Conservation (phyloP, 768 basidiomycete species). For the Sarcodon aspratus region DNA sequence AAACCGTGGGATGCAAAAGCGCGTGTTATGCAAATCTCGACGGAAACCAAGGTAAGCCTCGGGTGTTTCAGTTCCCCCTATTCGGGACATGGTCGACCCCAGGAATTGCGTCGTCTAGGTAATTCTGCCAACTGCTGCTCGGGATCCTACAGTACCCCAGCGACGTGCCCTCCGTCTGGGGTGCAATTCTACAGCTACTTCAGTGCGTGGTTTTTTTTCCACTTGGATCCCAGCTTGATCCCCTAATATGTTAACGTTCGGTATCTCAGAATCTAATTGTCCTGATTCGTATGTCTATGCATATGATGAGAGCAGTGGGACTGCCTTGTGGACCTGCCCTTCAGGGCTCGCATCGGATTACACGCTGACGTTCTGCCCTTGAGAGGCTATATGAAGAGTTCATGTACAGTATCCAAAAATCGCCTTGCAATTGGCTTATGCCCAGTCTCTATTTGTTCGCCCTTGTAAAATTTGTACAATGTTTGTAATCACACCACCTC, state of each 20-base stretch:
- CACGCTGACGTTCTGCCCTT: conserved; percentile 35
- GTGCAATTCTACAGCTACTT: conserved; percentile 33
- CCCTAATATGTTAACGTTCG: background rate
- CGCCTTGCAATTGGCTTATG: too few species aligned
- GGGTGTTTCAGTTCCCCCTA: too few species aligned
- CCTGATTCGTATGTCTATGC: conserved; percentile 40
- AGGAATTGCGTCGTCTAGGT: conserved; percentile 11
- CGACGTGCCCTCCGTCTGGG: conserved; percentile 42
- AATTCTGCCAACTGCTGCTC: conserved; percentile 60
- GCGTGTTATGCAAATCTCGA: conserved; percentile 29
- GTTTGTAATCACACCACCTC: too few species aligned
- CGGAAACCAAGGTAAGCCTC: conserved; percentile 18
- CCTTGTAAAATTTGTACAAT: too few species aligned
- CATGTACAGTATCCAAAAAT: background rate
- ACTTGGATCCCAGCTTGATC: background rate
- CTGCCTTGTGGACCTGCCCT: conserved; percentile 34
- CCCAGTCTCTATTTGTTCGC: too few species aligned
- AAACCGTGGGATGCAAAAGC: conserved; percentile 31
- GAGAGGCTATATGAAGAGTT: background rate
- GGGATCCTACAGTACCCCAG: conserved; percentile 37
- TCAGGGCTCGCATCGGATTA: conserved; percentile 25
- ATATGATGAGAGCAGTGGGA: conserved; percentile 35
- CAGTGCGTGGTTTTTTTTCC: conserved; percentile 19
- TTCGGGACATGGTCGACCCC: background rate
- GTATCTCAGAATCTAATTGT: conserved; percentile 24